Evolutionary conservation across 768 basidiomycete species (phyloP).

Genomic region (Stropharia rugosoannulata): DNA sequence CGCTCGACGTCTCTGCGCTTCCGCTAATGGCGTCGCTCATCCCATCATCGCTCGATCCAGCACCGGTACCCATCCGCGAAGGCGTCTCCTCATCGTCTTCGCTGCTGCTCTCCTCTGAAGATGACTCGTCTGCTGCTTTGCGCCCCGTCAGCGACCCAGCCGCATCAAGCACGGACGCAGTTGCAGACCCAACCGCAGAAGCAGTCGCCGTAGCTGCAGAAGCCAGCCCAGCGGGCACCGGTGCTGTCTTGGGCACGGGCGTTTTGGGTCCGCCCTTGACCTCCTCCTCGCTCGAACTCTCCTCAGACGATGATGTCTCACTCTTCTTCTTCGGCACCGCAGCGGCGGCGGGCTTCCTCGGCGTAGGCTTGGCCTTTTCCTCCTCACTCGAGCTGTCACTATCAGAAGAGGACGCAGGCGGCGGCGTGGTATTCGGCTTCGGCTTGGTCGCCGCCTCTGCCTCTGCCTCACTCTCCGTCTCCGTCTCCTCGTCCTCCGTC

Average conservation of each 20-base stretch:
- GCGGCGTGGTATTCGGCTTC: constrained; percentile 6
- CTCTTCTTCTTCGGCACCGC: no score
- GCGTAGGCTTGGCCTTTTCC: no score
- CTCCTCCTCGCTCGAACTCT: background rate
- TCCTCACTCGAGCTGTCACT: background rate
- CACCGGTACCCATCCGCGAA: constrained; percentile 4
- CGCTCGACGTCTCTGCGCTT: constrained; percentile 13
- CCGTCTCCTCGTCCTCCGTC: constrained; percentile 23
- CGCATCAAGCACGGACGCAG: background rate
- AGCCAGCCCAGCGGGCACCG: background rate
- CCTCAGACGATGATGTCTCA: no score
- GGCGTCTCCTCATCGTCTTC: constrained; percentile 8
- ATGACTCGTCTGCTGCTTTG: background rate
- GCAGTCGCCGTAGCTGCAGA: background rate
- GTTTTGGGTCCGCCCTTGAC: background rate
- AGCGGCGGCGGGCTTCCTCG: no score
- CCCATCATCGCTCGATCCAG: constrained; percentile 19
- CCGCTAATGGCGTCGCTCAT: constrained; percentile 22
- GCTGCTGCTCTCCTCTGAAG: constrained; percentile 14
- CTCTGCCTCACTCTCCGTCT: constrained; percentile 20
- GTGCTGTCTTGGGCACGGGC: no score
- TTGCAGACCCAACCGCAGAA: background rate
- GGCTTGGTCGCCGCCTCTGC: constrained; percentile 7
- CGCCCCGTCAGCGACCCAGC: background rate
- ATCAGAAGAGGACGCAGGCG: background rate